These are phyloP conservation scores for Yamadazyma oceani DNA, from an alignment of 1,139 yeast genomes.

Conservation along the genomic window DNA sequence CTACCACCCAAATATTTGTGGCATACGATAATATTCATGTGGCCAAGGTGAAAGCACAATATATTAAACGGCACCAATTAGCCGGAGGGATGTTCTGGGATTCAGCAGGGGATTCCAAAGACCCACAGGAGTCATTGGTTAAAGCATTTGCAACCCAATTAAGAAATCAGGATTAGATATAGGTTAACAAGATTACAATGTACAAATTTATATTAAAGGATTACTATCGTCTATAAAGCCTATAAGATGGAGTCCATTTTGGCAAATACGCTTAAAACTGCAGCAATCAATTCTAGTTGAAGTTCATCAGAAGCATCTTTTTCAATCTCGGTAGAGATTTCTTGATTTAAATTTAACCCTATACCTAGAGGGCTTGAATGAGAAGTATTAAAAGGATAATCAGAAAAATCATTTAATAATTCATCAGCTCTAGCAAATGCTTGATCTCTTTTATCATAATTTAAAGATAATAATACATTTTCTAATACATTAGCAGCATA, in stretches of 20 bases:
- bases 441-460: slow-evolving; percentile 87
- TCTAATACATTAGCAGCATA: slow-evolving; percentile 97
- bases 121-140: slow-evolving; percentile 30
- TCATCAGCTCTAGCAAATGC: slow-evolving; percentile 95
- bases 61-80: slow-evolving; percentile 44
- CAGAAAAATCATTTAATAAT: slow-evolving; percentile 75
- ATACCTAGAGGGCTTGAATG: slow-evolving; percentile 63
- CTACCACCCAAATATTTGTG: slow-evolving; percentile 40
- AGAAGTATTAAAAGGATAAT: slow-evolving; percentile 73
- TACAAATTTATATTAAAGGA: neutral
- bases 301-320: slow-evolving; percentile 56
- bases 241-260: slow-evolving; percentile 57
- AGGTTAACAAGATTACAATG: neutral
- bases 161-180: slow-evolving; percentile 27
- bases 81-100: slow-evolving; percentile 98
- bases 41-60: slow-evolving; percentile 58
- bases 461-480: slow-evolving; percentile 75
- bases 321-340: slow-evolving; percentile 67
- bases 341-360: slow-evolving; percentile 74
- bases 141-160: slow-evolving; percentile 40
- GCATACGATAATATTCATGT: slow-evolving; percentile 67
- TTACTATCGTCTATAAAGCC: too few relatives aligned
- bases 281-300: slow-evolving; percentile 87
- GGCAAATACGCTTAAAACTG: slow-evolving; percentile 65
- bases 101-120: slow-evolving; percentile 65